These are phyloP conservation scores for Saccharomycopsis guyanensis DNA, from an alignment of 805 yeast species.

Conservation along the genomic window DNA sequence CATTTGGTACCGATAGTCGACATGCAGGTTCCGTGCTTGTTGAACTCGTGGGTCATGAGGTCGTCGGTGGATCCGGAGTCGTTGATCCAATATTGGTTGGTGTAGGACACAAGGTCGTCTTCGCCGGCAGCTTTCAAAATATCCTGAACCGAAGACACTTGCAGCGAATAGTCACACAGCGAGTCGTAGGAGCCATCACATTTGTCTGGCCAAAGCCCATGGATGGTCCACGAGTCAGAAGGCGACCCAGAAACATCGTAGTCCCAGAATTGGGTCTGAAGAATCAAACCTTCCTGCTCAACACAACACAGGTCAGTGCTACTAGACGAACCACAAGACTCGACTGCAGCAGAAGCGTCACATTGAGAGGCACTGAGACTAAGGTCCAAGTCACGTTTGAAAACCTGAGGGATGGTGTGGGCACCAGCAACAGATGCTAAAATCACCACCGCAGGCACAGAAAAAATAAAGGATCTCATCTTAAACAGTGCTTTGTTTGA, in stretches of 20 bases:
- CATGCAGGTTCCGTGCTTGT: constrained; percentile 92
- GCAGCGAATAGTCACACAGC: constrained; percentile 47
- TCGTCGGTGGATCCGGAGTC: constrained; percentile 56
- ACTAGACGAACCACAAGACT: constrained; percentile 10
- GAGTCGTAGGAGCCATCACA: constrained; percentile 79
- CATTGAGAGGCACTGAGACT: constrained; percentile 10
- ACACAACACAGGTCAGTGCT: constrained; percentile 13
- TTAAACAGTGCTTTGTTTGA: background rate
- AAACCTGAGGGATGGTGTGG: constrained; percentile 11
- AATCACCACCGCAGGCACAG: constrained; percentile 15
- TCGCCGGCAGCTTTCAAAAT: constrained; percentile 12
- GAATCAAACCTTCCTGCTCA: constrained; percentile 46
- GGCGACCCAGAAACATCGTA: constrained; percentile 69
- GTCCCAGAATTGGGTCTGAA: constrained; percentile 94
- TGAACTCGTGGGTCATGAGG: constrained; percentile 86
- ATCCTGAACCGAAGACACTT: background rate
- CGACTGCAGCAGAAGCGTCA: background rate
- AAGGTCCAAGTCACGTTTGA: constrained; percentile 17
- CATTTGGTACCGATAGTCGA: constrained; percentile 43
- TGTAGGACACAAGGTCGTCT: constrained; percentile 33
- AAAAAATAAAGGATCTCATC: constrained; percentile 10
- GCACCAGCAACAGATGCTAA: constrained; percentile 11
- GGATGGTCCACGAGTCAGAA: constrained; percentile 62
- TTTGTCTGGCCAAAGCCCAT: constrained; percentile 85
- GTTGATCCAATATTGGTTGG: constrained; percentile 67